Percentiles rank a stretch among this genome's conserved stretches.
Conservation (phyloP, 345 rosid species). For the Clausena lansium region DNA sequence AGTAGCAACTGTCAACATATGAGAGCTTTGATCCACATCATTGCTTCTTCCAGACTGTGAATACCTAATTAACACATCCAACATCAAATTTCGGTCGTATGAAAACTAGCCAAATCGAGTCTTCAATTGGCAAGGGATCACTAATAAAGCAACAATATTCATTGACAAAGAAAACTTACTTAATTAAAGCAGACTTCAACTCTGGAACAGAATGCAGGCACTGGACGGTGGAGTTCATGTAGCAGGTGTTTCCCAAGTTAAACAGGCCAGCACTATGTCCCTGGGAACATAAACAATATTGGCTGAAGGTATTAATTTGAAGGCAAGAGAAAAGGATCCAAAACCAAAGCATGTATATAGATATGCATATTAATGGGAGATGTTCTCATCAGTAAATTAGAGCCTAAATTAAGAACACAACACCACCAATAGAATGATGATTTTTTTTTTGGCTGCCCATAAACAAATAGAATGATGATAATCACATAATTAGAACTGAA, state of each 20-base stretch:
- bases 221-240: constrained; percentile 96
- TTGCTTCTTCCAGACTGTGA: constrained; percentile 61
- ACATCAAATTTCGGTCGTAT: constrained; percentile 10
- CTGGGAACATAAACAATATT: constrained; percentile 39
- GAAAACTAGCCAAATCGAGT: background rate
- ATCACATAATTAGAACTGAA: background rate
- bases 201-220: constrained; percentile 98
- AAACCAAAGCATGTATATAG: background rate
- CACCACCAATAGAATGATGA: too few species aligned
- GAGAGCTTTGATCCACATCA: constrained; percentile 92
- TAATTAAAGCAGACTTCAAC: constrained; percentile 74
- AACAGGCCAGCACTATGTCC: constrained; percentile 93
- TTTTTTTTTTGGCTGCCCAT: too few species aligned
- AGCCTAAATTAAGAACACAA: too few species aligned
- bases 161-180: constrained; percentile 36
- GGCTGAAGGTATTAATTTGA: background rate
- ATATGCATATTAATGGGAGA: too few species aligned
- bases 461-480: too few species aligned
- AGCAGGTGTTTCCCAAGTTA: constrained; percentile 97
- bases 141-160: background rate
- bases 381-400: background rate
- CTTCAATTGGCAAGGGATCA: background rate
- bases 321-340: constrained; percentile 3
- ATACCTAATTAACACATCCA: constrained; percentile 46
- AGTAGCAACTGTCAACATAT: constrained; percentile 92